These are phyloP conservation scores for Rhexocercosporidium sp. DNA, from an alignment of 2,329 filamentous ascomycete genomes.

Conservation along the genomic window DNA sequence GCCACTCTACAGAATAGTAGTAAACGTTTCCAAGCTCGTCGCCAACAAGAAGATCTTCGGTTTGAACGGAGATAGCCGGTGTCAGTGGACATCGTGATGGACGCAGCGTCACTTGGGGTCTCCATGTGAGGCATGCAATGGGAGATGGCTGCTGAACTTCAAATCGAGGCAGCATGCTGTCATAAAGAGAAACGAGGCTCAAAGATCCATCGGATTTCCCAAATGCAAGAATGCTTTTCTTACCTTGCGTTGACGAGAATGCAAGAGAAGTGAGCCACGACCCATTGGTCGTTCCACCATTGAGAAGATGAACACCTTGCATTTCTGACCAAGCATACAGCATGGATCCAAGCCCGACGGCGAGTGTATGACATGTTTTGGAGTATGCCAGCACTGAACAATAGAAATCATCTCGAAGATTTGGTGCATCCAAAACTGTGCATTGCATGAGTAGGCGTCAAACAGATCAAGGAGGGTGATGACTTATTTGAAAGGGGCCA, in stretches of 20 bases:
- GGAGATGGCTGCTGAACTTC: constrained; percentile 73
- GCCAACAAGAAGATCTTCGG: constrained; percentile 85
- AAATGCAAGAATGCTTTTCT: constrained; percentile 81
- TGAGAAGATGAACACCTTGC: constrained; percentile 65
- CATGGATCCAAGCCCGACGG: constrained; percentile 78
- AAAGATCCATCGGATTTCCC: constrained; percentile 80
- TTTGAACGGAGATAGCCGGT: constrained; percentile 59
- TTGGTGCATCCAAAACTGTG: constrained; percentile 85
- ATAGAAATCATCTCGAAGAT: constrained; percentile 93
- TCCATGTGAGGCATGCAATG: constrained; percentile 83
- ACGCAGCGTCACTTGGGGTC: constrained; percentile 63
- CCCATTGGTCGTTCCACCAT: constrained; percentile 53
- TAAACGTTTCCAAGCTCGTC: constrained; percentile 84
- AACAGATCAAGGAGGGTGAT: not conserved
- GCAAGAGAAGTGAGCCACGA: constrained; percentile 81
- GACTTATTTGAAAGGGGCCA: constrained; percentile 70
- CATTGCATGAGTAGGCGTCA: constrained; percentile 41
- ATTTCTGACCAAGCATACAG: constrained; percentile 91
- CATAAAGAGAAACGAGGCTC: constrained; percentile 77
- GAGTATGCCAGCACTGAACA: constrained; percentile 91
- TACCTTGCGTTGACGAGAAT: constrained; percentile 82
- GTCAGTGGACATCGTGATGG: constrained; percentile 54
- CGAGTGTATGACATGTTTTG: constrained; percentile 72
- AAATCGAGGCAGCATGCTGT: constrained; percentile 71
- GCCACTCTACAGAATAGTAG: constrained; percentile 92